Evolutionary conservation across 2,329 filamentous ascomycete genomes (phyloP).

Genomic region (Didymella pinodella): DNA sequence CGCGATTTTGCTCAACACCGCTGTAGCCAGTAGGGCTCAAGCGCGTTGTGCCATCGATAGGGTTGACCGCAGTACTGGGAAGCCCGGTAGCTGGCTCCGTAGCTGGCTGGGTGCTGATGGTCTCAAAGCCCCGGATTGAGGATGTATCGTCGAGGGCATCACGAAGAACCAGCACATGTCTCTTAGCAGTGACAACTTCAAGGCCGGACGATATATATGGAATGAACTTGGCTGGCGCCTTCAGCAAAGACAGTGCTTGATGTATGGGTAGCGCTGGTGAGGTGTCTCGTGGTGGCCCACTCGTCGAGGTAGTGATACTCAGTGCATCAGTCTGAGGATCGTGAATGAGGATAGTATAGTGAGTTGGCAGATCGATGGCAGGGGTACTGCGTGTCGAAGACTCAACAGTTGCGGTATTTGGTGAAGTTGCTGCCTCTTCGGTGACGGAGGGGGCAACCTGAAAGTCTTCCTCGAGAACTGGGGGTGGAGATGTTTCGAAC

Average conservation of each 20-base stretch:
- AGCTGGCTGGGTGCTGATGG: neutral
- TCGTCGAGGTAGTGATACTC: slow-evolving; percentile 37
- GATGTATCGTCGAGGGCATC: slow-evolving; percentile 20
- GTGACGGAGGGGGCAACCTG: neutral
- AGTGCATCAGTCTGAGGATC: slow-evolving; percentile 37
- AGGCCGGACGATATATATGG: slow-evolving; percentile 38
- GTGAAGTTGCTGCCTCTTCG: neutral
- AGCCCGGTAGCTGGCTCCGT: neutral
- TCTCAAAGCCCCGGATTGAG: slow-evolving; percentile 22
- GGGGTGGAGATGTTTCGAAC: neutral
- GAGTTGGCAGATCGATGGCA: slow-evolving; percentile 1
- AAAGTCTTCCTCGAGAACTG: neutral
- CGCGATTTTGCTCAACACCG: slow-evolving; percentile 34
- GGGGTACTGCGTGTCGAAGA: neutral
- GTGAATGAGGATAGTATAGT: slow-evolving; percentile 41
- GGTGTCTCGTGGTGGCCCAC: slow-evolving; percentile 22
- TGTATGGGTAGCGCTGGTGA: slow-evolving; percentile 36
- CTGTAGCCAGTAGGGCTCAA: slow-evolving; percentile 46
- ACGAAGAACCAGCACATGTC: slow-evolving; percentile 45
- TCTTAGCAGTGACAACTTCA: slow-evolving; percentile 40
- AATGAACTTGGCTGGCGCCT: slow-evolving; percentile 41
- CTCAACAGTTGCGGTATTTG: neutral
- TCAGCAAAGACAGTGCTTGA: slow-evolving; percentile 39
- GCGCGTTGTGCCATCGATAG: slow-evolving; percentile 47
- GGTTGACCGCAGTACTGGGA: slow-evolving; percentile 34